These are phyloP conservation scores for Fistulifera solaris DNA, from an alignment of 108 stramenopile genomes.

Conservation along the genomic window DNA sequence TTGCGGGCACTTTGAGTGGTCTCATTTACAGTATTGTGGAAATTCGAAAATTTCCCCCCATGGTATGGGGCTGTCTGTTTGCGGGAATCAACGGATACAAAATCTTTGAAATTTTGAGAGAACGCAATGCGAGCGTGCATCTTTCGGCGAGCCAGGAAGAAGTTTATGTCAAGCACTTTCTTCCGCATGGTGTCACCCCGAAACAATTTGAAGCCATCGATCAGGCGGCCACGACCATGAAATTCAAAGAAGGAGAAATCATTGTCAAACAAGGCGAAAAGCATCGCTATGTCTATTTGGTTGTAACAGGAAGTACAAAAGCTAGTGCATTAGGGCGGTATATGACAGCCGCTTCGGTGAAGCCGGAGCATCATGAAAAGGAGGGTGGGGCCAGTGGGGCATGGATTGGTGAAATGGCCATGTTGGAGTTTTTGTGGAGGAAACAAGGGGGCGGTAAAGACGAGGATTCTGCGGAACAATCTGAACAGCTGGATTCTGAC, in stretches of 20 bases:
- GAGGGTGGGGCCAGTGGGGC: constrained; percentile 74
- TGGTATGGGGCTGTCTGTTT: constrained; percentile 55
- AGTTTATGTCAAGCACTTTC: constrained; percentile 60
- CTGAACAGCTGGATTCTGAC: constrained; percentile 1
- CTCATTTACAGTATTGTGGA: constrained; percentile 37
- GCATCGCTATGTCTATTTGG: constrained; percentile 44
- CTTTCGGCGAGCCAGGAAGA: constrained; percentile 42
- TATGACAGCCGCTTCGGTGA: constrained; percentile 48
- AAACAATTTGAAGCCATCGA: constrained; percentile 66
- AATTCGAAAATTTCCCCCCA: constrained; percentile 10
- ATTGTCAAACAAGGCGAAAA: constrained; percentile 43
- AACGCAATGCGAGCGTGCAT: constrained; percentile 46
- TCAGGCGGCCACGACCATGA: constrained; percentile 18
- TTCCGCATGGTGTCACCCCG: constrained; percentile 71
- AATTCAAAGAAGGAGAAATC: constrained; percentile 29
- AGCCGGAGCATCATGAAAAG: constrained; percentile 24
- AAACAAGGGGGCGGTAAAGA: constrained; percentile 11
- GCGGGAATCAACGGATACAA: constrained; percentile 56
- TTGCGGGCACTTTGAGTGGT: constrained; percentile 43
- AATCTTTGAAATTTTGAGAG: constrained; percentile 48
- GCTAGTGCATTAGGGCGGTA: constrained; percentile 47
- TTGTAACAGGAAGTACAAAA: constrained; percentile 50
- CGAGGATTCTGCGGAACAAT: neutral
- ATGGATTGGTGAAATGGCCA: constrained; percentile 81
- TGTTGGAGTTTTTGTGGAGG: constrained; percentile 51